Base-by-base conservation (phyloP, 2,329 filamentous ascomycete species). In the Passalora sequoiae region DNA sequence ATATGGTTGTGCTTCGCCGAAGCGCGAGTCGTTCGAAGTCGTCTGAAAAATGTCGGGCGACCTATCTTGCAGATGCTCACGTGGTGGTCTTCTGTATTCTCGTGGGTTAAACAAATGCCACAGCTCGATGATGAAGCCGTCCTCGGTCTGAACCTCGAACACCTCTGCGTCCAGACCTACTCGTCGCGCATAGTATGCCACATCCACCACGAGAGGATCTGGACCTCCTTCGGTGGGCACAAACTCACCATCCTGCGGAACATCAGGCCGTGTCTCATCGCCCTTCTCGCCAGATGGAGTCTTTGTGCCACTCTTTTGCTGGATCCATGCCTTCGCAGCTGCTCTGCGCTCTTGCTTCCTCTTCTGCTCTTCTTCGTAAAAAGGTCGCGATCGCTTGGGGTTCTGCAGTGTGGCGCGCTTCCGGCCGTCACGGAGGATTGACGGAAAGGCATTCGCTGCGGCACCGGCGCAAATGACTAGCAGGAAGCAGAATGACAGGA, bases 81-180 rank as follows among this genome's bases (percentile, higher is more conserved):
- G 62, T 0, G 70, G 58, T 4, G 75, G 64, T 1, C 74, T 73
- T 6, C 38, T 31, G 59, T 88, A 83, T 47, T 91, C 84, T 37
- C 75, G 77, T 0, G 91, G 91, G 51, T 95, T 84, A 62, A 86
- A 94, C 19, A 96, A 74, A 63, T 96, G 91, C 83, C 86, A 94
- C 1, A 96, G 72, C 16, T 85, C 80, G 49, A 96, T 84, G 33
- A 96, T 79, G 61, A 95, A 96, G 1, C 89, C 89, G 58, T 97
- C 91, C 62, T 96, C 89, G 0, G 91, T 96, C 64, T 94, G 84
- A 0, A 96, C 89, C 38, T 86, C 74, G 57, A 88, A 86, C 7
- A 77, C 77, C 60, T 96, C 89, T 17, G 88, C 78, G 49, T 96
- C 88, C 1, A 97, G 74, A 0, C 91, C 91, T 10, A 95, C 88